Evolutionary conservation across 768 basidiomycete species (phyloP).

Genomic region (Suillus variegatus): DNA sequence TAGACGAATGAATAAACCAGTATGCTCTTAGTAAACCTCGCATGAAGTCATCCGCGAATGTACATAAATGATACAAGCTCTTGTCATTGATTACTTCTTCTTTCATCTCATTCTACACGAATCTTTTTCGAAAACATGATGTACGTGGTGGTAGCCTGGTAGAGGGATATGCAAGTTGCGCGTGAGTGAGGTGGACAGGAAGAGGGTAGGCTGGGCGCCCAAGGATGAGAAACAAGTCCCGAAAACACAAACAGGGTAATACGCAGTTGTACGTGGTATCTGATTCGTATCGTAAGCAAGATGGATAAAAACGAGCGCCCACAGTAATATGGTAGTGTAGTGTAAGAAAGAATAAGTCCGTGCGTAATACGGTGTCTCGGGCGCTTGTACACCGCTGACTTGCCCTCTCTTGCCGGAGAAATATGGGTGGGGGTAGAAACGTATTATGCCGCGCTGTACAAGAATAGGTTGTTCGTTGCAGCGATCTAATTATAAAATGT

Average conservation of each 20-base stretch:
- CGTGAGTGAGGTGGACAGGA: conserved; percentile 11
- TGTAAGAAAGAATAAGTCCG: conserved; percentile 16
- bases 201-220: conserved; percentile 15
- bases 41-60: neutral
- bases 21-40: neutral
- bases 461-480: conserved; percentile 60
- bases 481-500: conserved; percentile 63
- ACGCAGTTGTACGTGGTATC: conserved; percentile 17
- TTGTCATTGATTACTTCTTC: conserved; percentile 28
- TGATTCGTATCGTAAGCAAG: conserved; percentile 36
- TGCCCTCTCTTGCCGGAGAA: conserved; percentile 10
- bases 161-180: conserved; percentile 17
- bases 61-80: conserved; percentile 32
- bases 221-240: conserved; percentile 25
- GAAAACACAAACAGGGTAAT: conserved; percentile 22
- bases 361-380: conserved; percentile 23
- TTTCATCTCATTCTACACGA: conserved; percentile 27
- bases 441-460: conserved; percentile 41
- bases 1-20: neutral
- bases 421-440: neutral
- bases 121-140: conserved; percentile 27
- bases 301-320: conserved; percentile 17
- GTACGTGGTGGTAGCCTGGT: conserved; percentile 16
- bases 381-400: conserved; percentile 5
- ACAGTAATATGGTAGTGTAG: conserved; percentile 13